phyloP scores from a whole-genome alignment of 345 rosid genomes.

The Isatis tinctoria region DNA sequence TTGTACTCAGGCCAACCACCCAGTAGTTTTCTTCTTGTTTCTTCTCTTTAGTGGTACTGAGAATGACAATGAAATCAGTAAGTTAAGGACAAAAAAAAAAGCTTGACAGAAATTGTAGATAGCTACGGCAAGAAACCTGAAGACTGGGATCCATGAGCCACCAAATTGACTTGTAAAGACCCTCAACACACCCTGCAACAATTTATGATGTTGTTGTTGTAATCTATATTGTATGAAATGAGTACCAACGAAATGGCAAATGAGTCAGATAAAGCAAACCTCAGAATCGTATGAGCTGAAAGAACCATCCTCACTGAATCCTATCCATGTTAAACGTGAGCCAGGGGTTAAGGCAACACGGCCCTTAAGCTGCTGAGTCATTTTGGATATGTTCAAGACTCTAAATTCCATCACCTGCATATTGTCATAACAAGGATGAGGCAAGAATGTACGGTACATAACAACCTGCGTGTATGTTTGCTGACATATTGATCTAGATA shows the following conservation, averaged over 20 bases:
- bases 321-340: conserved; percentile 76
- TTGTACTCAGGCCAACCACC: conserved; percentile 75
- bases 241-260: conserved; percentile 2
- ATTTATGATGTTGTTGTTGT: conserved; percentile 5
- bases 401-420: conserved; percentile 75
- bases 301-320: conserved; percentile 88
- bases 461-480: not conserved
- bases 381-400: conserved; percentile 54
- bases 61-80: conserved; percentile 10
- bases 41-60: conserved; percentile 65
- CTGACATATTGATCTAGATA: conserved; percentile 8
- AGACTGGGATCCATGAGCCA: conserved; percentile 93
- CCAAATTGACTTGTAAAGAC: conserved; percentile 68
- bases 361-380: conserved; percentile 55
- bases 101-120: conserved; percentile 3
- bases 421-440: not conserved
- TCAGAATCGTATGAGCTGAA: conserved; percentile 82
- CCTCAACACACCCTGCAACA: conserved; percentile 69
- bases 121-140: conserved; percentile 53
- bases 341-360: conserved; percentile 82
- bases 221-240: not conserved
- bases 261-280: conserved; percentile 39
- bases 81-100: not conserved
- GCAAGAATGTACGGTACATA: not conserved
- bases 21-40: conserved; percentile 75